Base-by-base conservation (phyloP, 805 yeast species). In the Saturnispora ahearnii region DNA sequence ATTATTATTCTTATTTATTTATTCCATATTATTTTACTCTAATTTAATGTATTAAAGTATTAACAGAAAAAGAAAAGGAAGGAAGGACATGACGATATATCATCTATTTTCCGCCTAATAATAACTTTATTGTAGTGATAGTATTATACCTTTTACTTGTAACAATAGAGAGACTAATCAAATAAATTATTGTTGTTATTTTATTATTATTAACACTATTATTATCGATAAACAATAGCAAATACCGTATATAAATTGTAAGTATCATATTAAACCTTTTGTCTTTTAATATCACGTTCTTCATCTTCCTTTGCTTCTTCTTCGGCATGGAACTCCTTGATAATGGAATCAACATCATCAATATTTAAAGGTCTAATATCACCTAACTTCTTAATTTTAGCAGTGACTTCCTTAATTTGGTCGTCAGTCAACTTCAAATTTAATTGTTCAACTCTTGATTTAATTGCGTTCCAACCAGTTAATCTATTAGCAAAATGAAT, bases 381-480 rank as follows among this genome's bases (percentile, higher is more conserved):
- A 58, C 98, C 99, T 62, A 91, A 77, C 70, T 82, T 78, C 77
- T 91, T 91, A 70, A 91, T 90, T 75, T 90, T 90, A 60, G 78
- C 75, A 33, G 99, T 91, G 56, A 93, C 96, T 67, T 87, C 96
- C 78, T 93, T 93, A 71, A 87, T 75, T 77, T 91, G 97, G 59
- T 82, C 91, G 65, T 91, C 99, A 45, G 93, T 81, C 65, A 91
- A 76, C 61, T 82, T 73, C 70, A 91, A 76, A 71, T 93, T 90
- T 72, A 91, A 79, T 72, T 91, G 99, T 68, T 91, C 99, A 54
- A 93, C 99, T 72, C 99, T 85, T 41, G 95, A 81, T 76, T 91
- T 91, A 78, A 91, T 91, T 50, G 98, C 98, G 70, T 91, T 93
- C 99, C 99, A 91, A 55, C 99, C 99, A 12, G 99, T 91, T 64